Evolutionary conservation across 202 grass and related monocot species (phyloP), one percentile per base, ranked within the genome.

Genomic region (Schoenoplectus tabernaemontani): DNA sequence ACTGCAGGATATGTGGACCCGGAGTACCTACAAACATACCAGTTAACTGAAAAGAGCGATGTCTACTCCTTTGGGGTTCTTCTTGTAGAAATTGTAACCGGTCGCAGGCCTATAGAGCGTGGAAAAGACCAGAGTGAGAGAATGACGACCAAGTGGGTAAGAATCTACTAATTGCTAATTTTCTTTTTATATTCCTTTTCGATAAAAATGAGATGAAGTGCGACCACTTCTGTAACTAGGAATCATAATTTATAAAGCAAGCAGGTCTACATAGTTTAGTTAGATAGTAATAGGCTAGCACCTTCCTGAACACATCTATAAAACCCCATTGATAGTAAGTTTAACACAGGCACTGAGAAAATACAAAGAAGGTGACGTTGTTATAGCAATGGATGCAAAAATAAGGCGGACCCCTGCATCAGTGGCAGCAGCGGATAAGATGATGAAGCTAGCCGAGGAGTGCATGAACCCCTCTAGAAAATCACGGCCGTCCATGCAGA

Each of bases 1-100:
- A 98, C 91, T n/a, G 89, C 86, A 3, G 95, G 95, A 16, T 98
- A 98, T 72, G 81, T 98, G 26, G 95, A 98, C 83, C 95, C 95
- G 11, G 89, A 90, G 20, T 98, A 98, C 84, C 51, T 98, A 47
- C 83, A 65, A 23, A 98, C 91, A 7, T 90, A 92, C 89, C 95
- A 98, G 44, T 87, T 98, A 75, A 94, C 95, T 17, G 89, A 94
- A 56, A 87, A 89, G 84, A 98, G 91, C 59, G 95, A 98, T 75
- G 95, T 98, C 48, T 98, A 94, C 84, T 94, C 95, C 48, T 98
- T 98, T 81, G 95, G 91, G 43, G 89, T 98, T 88, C 86, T 98
- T 88, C 91, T 98, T 43, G 86, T 98, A n/a, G 91, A 98, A 84
- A 73, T 98, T 70, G 23, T 98, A 89, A 87, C 87, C 9, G 95